Conservation (phyloP, 2,329 filamentous ascomycete species). For the Zymoseptoria crescenta region DNA sequence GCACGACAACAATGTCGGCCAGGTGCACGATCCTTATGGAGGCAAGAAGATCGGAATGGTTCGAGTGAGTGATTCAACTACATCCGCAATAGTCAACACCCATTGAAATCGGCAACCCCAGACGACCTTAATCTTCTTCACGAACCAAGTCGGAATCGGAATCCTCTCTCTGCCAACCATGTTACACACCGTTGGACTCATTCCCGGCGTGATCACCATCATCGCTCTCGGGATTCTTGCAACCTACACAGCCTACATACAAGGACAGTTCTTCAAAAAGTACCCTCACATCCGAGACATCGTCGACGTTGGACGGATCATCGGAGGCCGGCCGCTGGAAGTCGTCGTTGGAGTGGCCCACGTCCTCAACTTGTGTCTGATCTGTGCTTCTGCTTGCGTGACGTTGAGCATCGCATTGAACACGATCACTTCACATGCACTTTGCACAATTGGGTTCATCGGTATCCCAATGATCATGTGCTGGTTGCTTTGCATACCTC, state of each 20-base stretch:
- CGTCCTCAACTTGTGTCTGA: constrained; percentile 12
- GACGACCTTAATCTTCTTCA: neutral
- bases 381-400: constrained; percentile 9
- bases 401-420: constrained; percentile 10
- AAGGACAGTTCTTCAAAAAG: neutral
- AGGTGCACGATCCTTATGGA: neutral
- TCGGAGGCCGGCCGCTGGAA: neutral
- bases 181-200: neutral
- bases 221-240: neutral
- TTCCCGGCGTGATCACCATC: neutral
- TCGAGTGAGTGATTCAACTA: neutral
- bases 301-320: too few relatives aligned
- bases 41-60: neutral
- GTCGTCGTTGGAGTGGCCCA: constrained; percentile 5
- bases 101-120: neutral
- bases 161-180: neutral
- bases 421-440: constrained; percentile 6
- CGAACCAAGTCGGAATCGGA: neutral
- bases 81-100: neutral
- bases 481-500: constrained; percentile 9
- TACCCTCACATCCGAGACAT: too few relatives aligned
- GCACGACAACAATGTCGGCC: neutral
- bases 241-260: neutral
- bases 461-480: constrained; percentile 10
- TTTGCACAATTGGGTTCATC: constrained; percentile 10